Base-by-base conservation (phyloP, 352 stramenopile species). In the Phytophthora uliginosa region DNA sequence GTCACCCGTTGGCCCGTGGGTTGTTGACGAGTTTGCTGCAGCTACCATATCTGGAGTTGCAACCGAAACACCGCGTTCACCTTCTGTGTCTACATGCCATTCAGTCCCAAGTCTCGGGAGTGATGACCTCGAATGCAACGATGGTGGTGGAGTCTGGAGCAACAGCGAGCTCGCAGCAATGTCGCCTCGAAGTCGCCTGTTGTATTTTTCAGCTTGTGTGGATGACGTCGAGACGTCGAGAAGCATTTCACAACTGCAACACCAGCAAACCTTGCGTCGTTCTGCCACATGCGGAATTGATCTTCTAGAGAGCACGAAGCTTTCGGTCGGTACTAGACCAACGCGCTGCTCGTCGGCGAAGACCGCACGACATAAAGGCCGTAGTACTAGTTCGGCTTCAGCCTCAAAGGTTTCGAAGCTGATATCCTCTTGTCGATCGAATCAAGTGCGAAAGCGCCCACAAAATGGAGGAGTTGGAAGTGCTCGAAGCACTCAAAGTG, bases 1-100 rank as follows among this genome's bases (percentile, higher is more conserved):
- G 0, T 92, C 85, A 12, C 82, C 83, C 1, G 71, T 92, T 13
- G 85, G 83, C 12, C 85, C 85, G 8, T 92, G 85, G 85, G 51
- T 81, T 5, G 42, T 74, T 0, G 69, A 82, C 18, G 51, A 77
- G 18, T 71, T 77, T 24, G 6, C 51, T 50, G 17, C 50, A 40
- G 18, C 42, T 56, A 54, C 22, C 70, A 22, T 33, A 26, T 26
- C 47, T 17, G 10, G 47, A 31, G 8, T 48, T 1, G n/a, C 22
- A 12, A 59, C 36, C 18, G 45, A 64, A 3, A 63, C 69, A 18
- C 66, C 65, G 48, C 63, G 55, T 15, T 80, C 73, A 15, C 54
- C 65, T 45, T 79, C 67, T 0, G 62, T 66, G 7, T 81, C 73
- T 10, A 77, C 73, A 1, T 72, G 66, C 10, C 71, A 64, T 48